Conservation (phyloP, 176 grass and related monocot genomes). For the Oryza punctata region DNA sequence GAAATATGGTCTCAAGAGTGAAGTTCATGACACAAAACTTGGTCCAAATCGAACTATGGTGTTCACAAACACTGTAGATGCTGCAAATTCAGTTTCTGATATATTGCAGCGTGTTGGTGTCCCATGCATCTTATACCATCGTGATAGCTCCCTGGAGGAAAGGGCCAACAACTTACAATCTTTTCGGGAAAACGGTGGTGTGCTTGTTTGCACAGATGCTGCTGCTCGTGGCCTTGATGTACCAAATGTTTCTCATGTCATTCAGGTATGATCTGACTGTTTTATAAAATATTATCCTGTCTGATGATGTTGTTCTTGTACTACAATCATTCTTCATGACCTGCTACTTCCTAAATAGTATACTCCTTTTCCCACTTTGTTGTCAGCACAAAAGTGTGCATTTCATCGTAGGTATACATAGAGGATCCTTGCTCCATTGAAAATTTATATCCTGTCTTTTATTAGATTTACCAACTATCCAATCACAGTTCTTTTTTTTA, state of each 20-base stretch:
- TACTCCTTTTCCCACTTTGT: not conserved
- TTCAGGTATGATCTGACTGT: slow-evolving; percentile 62
- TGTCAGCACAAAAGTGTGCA: not conserved
- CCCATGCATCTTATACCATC: slow-evolving; percentile 76
- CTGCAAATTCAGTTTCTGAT: slow-evolving; percentile 75
- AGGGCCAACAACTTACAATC: slow-evolving; percentile 57
- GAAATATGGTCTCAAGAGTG: slow-evolving; percentile 52
- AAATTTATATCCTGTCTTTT: not conserved
- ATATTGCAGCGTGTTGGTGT: slow-evolving; percentile 72
- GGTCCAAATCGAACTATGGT: slow-evolving; percentile 76
- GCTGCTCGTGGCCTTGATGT: slow-evolving; percentile 93
- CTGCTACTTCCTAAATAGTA: not conserved
- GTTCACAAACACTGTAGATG: slow-evolving; percentile 91
- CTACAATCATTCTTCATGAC: not conserved
- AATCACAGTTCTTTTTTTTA: not conserved
- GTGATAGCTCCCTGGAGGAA: slow-evolving; percentile 76
- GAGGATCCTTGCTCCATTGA: not conserved
- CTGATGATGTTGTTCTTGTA: not conserved
- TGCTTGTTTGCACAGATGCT: slow-evolving; percentile 98
- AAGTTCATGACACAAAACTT: slow-evolving; percentile 40
- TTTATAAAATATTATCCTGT: not conserved
- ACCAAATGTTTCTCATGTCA: slow-evolving; percentile 84
- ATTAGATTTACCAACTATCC: not conserved
- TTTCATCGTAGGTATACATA: not conserved
- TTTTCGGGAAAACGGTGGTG: slow-evolving; percentile 75